These are phyloP conservation scores for Aspergillus neoniger DNA, from an alignment of 2,329 filamentous ascomycete species.

Conservation along the genomic window DNA sequence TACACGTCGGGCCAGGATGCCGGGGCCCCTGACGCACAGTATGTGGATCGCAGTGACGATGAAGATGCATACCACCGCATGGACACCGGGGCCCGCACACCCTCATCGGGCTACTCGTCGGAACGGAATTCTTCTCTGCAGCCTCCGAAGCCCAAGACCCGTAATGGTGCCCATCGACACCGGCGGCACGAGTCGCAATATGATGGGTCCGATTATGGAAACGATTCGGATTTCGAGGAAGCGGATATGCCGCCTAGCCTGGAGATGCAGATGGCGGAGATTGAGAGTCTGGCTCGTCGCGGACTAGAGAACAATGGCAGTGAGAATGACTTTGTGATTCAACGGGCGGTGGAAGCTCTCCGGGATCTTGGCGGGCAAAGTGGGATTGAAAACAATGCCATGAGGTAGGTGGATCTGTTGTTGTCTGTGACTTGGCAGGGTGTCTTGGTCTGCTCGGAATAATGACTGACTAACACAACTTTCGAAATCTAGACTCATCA, in stretches of 20 bases:
- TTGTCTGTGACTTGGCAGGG: neutral
- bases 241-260: constrained; percentile 57
- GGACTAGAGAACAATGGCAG: constrained; percentile 57
- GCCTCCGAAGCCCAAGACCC: constrained; percentile 42
- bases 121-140: constrained; percentile 32
- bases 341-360: constrained; percentile 53
- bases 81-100: constrained; percentile 27
- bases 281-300: constrained; percentile 57
- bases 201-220: constrained; percentile 61
- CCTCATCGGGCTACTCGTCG: constrained; percentile 26
- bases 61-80: constrained; percentile 33
- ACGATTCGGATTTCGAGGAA: constrained; percentile 57
- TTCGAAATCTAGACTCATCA: constrained; percentile 51
- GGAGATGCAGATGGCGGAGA: constrained; percentile 56
- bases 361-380: constrained; percentile 58
- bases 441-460: neutral
- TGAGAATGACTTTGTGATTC: constrained; percentile 54
- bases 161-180: constrained; percentile 37
- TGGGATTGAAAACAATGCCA: constrained; percentile 58
- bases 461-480: constrained; percentile 6
- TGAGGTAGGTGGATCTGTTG: constrained; percentile 44
- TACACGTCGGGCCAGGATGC: constrained; percentile 42
- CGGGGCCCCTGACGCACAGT: constrained; percentile 32
- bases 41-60: constrained; percentile 32
- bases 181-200: constrained; percentile 51